phyloP scores from a whole-genome alignment of 768 basidiomycete genomes.

The Mycena leptocephala region DNA sequence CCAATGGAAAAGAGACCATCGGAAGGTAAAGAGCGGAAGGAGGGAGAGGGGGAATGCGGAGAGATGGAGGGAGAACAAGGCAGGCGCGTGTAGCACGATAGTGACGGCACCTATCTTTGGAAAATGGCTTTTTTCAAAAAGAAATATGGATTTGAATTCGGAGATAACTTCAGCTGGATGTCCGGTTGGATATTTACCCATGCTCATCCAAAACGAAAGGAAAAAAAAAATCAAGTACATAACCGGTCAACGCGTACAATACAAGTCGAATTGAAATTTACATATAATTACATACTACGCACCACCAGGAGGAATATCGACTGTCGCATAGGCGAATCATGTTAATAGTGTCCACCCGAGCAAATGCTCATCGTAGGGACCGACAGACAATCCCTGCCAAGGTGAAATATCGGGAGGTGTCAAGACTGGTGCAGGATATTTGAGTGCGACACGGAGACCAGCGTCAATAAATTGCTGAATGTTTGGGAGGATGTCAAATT shows the following conservation, averaged over 20 bases:
- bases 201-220: no score
- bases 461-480: neutral
- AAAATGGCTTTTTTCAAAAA: neutral
- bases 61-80: neutral
- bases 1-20: conserved; percentile 19
- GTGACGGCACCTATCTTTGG: neutral
- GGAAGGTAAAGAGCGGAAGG: conserved; percentile 20
- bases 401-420: neutral
- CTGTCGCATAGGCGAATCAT: no score
- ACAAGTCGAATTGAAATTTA: no score
- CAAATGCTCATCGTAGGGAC: no score
- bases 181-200: no score
- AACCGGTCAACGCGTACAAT: no score
- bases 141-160: neutral
- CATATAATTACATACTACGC: no score
- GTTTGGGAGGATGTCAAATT: neutral
- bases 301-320: no score
- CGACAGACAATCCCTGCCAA: neutral
- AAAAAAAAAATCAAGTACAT: no score
- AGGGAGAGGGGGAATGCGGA: neutral
- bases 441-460: neutral
- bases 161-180: no score
- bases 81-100: neutral
- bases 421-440: neutral
- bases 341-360: no score